Evolutionary conservation across 495 filamentous ascomycete species (phyloP), one percentile per base, ranked within the genome.

Genomic region (Letharia columbiana): DNA sequence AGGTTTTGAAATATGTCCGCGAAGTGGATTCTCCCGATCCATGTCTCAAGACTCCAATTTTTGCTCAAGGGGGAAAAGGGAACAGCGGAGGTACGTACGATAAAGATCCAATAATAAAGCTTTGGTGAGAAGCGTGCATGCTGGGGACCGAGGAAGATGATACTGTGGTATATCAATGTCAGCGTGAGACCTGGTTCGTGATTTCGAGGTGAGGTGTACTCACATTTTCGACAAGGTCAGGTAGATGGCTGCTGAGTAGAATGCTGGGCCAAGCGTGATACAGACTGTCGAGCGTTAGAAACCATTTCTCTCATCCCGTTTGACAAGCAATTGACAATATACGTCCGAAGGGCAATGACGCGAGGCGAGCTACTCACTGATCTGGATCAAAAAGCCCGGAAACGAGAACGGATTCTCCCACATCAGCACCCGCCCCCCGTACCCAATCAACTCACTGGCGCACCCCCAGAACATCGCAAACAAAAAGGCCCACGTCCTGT

Each of bases 161-260:
- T 77, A 52, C 75, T 79, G 62, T 70, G 68, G 31, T 31, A 15
- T 12, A 4, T 57, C 47, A 61, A 28, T 61, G 11, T 40, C 23
- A 42, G 12, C 33, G n/a, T 12, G 13, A 56, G 54, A 23, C 9
- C 13, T 59, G 11, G 0, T 20, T 4, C 15, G 18, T 18, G 33
- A 4, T 20, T 10, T 11, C 5, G 23, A 54, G 4, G 15, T 20
- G 49, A 68, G 60, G 20, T n/a, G 40, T 12, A 72, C 74, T 67
- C 62, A 77, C 76, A 73, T 71, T 63, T 73, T 71, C 17, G 75
- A 73, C 65, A 81, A 72, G n/a, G 81, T 84, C 62, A 86, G 73
- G 72, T 88, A 88, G 64, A 87, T 82, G 20, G 78, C 83, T 1
- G 84, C 84, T 18, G 82, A 79, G 66, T 82, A 77, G 68, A 82